Evolutionary conservation across 2,329 filamentous ascomycete species (phyloP).

Genomic region (Blastomyces percursus): DNA sequence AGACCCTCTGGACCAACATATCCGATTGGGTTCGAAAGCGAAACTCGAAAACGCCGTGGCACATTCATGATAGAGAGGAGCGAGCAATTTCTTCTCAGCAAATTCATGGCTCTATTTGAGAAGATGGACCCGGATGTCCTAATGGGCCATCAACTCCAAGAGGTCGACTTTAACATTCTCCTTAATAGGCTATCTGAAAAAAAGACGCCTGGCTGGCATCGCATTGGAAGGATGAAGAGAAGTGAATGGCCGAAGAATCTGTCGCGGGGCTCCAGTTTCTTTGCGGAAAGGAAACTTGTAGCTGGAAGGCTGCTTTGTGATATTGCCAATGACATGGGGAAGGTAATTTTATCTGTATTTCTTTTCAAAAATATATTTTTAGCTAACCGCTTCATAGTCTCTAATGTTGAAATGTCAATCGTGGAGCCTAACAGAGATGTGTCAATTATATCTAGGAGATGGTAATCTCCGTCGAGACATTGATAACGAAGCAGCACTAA

Average conservation of each 20-base stretch:
- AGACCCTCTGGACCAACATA: constrained; percentile 66
- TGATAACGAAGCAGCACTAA: constrained; percentile 77
- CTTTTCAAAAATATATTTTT: neutral
- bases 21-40: constrained; percentile 73
- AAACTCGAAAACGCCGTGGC: constrained; percentile 63
- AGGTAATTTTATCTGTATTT: constrained; percentile 35
- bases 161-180: constrained; percentile 87
- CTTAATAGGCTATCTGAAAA: constrained; percentile 77
- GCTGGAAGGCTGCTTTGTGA: constrained; percentile 86
- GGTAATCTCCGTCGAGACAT: constrained; percentile 67
- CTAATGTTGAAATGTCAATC: constrained; percentile 95
- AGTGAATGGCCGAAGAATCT: constrained; percentile 78
- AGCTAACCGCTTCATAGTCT: constrained; percentile 41
- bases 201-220: constrained; percentile 89
- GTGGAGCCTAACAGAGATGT: constrained; percentile 98
- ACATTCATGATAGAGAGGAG: constrained; percentile 70
- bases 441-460: constrained; percentile 69
- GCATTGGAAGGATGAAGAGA: constrained; percentile 76
- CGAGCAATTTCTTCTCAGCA: constrained; percentile 73
- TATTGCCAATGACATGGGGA: constrained; percentile 89
- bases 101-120: constrained; percentile 82
- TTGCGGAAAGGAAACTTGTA: constrained; percentile 81
- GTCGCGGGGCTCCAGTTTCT: constrained; percentile 77
- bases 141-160: constrained; percentile 90
- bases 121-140: constrained; percentile 86